Base-by-base conservation (phyloP, 352 stramenopile species). In the Phytophthora fragariae region DNA sequence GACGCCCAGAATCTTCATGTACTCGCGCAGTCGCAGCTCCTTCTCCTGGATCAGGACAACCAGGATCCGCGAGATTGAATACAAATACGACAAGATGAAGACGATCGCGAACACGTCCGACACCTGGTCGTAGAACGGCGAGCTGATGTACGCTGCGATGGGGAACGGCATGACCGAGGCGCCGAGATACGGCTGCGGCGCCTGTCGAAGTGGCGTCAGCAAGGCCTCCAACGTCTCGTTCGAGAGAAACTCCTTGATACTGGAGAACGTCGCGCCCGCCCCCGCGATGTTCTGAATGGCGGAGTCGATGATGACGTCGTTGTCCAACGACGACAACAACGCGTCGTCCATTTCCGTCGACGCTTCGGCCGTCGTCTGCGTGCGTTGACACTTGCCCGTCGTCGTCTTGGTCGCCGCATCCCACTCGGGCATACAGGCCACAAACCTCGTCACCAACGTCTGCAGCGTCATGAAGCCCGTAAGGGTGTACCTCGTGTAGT, bases 1-100 rank as follows among this genome's bases (percentile, higher is more conserved):
- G 14, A 99, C 79, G n/a, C 96, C 95, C 54, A 99, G 92, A 59
- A 98, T 98, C 61, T 97, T 97, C 79, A 99, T 95, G 63, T 85
- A 92, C 79, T 99, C 96, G 17, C 95, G 94, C 27, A 98, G 75
- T 7, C 91, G 85, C 2, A 84, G 80, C 75, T 99, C 96, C 63
- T 98, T 98, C 68, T 99, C 96, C 50, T 89, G 81, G 15, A 99
- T 98, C 33, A 99, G 82, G 5, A 86, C 81, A 3, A 95, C 86
- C 15, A 98, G 73, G 49, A 98, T 81, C 1, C 88, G 79, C 6
- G 92, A 97, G 21, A 97, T 85, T 5, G 83, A 91, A 77, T 97
- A 98, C 67, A 98, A 57, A 61, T 97, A 98, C 27, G 92, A 85
- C 27, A 98, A 75, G 59, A 98, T 89, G 71, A 98, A 98, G 21